Evolutionary conservation across 257 asterid species (phyloP).

Genomic region (Penstemon davidsonii): DNA sequence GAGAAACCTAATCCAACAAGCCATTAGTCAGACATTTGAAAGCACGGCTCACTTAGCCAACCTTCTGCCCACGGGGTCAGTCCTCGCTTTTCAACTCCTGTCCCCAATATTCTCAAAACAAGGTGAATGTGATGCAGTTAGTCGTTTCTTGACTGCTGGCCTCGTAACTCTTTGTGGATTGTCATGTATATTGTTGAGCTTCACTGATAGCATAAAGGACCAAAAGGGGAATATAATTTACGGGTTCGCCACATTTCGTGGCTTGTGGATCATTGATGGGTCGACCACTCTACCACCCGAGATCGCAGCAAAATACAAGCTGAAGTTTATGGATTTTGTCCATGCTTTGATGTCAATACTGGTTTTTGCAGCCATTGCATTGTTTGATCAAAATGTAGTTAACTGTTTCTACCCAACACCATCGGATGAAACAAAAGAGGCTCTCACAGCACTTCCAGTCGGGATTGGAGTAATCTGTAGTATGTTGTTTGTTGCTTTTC

Average conservation of each 20-base stretch:
- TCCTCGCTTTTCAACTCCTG: slow-evolving; percentile 70
- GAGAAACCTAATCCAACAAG: slow-evolving; percentile 67
- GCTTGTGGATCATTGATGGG: slow-evolving; percentile 85
- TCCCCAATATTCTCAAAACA: slow-evolving; percentile 73
- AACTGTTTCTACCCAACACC: slow-evolving; percentile 77
- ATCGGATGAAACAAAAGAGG: slow-evolving; percentile 47
- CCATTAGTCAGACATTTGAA: slow-evolving; percentile 80
- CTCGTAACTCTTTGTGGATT: slow-evolving; percentile 60
- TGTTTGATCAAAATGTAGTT: slow-evolving; percentile 69
- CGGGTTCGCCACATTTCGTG: slow-evolving; percentile 66
- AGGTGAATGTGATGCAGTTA: slow-evolving; percentile 62
- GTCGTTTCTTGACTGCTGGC: slow-evolving; percentile 49
- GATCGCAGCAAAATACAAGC: slow-evolving; percentile 50
- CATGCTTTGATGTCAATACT: slow-evolving; percentile 79
- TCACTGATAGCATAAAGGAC: slow-evolving; percentile 85
- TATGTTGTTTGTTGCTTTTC: slow-evolving; percentile 75
- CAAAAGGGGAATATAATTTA: slow-evolving; percentile 58
- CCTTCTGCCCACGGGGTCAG: slow-evolving; percentile 84
- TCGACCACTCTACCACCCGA: slow-evolving; percentile 47
- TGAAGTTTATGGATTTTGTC: slow-evolving; percentile 64
- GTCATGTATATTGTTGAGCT: slow-evolving; percentile 63
- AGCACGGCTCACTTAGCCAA: slow-evolving; percentile 87
- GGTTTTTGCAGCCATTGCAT: slow-evolving; percentile 73
- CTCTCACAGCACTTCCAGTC: slow-evolving; percentile 70
- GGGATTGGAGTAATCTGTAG: slow-evolving; percentile 86